phyloP scores from a whole-genome alignment of 148 eudicot species.

The Rhododendron griersonianum region DNA sequence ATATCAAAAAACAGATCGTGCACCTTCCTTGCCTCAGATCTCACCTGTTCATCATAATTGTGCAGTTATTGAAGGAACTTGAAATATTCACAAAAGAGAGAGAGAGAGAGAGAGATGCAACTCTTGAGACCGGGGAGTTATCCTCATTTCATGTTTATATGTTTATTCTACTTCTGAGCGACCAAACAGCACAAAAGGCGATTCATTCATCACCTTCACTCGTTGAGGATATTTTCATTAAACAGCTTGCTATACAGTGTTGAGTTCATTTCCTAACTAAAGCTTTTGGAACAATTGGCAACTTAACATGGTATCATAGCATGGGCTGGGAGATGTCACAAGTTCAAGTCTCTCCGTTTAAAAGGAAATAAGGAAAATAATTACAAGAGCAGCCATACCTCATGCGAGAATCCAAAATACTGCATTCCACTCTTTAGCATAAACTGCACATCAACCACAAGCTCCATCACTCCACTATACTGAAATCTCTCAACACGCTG shows the following conservation, averaged over 20 bases:
- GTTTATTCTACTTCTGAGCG: background rate
- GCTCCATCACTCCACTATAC: conserved; percentile 68
- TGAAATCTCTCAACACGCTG: conserved; percentile 61
- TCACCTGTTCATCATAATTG: conserved; percentile 48
- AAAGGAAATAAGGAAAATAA: conserved; percentile 5
- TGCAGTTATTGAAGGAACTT: background rate
- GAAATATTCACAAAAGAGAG: no score
- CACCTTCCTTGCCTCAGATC: conserved; percentile 85
- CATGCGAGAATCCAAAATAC: conserved; percentile 66
- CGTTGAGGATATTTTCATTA: background rate
- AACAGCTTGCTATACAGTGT: background rate
- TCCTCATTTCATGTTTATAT: background rate
- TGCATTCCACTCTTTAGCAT: conserved; percentile 74
- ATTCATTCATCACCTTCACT: background rate
- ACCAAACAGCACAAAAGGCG: background rate
- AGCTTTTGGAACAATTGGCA: background rate
- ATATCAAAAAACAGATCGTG: conserved; percentile 87
- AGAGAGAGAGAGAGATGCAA: no score
- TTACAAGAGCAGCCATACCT: conserved; percentile 40
- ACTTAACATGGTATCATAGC: background rate
- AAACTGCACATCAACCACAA: conserved; percentile 78
- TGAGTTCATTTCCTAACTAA: background rate
- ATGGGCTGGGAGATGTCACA: background rate
- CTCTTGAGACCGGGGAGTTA: no score
- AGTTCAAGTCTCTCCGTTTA: background rate